Evolutionary conservation across 768 basidiomycete species (phyloP), one percentile per base, ranked within the genome.

Genomic region (Baorangia bicolor): DNA sequence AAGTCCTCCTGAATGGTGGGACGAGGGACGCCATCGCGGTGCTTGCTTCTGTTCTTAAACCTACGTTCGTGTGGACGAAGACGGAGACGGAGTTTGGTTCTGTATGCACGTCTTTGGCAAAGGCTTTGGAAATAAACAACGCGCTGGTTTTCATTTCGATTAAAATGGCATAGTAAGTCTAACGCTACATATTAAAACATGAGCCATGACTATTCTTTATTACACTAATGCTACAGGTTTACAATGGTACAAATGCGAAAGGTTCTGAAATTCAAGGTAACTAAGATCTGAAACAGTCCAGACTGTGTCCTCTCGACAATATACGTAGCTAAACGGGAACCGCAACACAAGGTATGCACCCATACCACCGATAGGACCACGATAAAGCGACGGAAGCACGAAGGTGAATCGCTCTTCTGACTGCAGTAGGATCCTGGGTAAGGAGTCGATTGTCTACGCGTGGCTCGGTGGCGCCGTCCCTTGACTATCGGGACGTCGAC

Each of bases 1-100:
- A 71, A 21, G 62, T 59, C 46, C 51, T 64, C 35, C 70, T 62
- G 27, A 71, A 68, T 2, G 72, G 71, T 18, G 68, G 61, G 37
- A 61, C 43, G 44, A 72, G 54, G 49, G 71, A 64, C 18, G 69
- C 66, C 70, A 71, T 73, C 53, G 38, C 11, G 9, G 34, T 46
- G 11, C 16, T 55, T 34, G 3, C 46, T 45, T 53, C 12, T 23
- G 18, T 25, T 20, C 44, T 40, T 41, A 23, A 23, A 27, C 21
- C 23, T 20, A 18, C 8, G n/a, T 9, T 48, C 5, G 11, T 23
- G 20, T 50, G 52, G 66, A 53, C 43, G 43, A 37, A 51, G 57
- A 61, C 63, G 55, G 64, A 43, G 44, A 51, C 21, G 9, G 21
- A 63, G 49, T 66, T 70, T 71, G 51, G 25, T 0, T 47, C 4